Evolutionary conservation across 23 red algal species (phyloP).

Genomic region (Rhodosorus marinus): DNA sequence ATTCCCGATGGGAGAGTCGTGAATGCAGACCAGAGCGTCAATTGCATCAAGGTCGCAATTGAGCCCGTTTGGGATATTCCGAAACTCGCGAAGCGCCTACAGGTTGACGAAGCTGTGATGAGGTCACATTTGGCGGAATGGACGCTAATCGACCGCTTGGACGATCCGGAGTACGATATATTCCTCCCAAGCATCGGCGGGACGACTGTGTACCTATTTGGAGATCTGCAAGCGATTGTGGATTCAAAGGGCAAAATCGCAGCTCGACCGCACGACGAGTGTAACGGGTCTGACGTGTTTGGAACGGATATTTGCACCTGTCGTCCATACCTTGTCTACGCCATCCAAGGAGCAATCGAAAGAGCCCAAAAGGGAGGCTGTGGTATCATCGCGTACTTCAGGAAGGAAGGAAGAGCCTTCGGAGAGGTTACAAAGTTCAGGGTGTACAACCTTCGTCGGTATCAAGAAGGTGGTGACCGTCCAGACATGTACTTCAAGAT

Average conservation of each 20-base stretch:
- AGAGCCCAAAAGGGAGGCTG: background rate
- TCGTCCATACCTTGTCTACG: background rate
- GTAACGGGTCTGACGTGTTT: background rate
- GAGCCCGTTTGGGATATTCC: background rate
- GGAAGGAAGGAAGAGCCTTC: background rate
- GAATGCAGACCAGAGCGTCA: background rate
- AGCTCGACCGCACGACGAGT: background rate
- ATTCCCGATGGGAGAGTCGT: background rate
- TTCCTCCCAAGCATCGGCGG: background rate
- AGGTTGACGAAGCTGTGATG: background rate
- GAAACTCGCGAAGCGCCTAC: background rate
- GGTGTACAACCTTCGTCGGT: background rate
- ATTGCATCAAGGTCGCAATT: background rate
- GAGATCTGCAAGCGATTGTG: background rate
- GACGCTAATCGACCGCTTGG: background rate
- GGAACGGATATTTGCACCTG: background rate
- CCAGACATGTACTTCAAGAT: background rate
- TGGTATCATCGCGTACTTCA: background rate
- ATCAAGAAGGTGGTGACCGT: background rate
- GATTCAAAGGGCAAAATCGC: background rate
- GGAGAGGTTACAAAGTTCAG: background rate
- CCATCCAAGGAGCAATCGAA: background rate
- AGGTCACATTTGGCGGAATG: background rate
- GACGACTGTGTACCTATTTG: background rate
- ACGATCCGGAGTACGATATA: background rate